phyloP scores from a whole-genome alignment of 2,329 filamentous ascomycete genomes.

The Immersiporthe knoxdaviesiana region DNA sequence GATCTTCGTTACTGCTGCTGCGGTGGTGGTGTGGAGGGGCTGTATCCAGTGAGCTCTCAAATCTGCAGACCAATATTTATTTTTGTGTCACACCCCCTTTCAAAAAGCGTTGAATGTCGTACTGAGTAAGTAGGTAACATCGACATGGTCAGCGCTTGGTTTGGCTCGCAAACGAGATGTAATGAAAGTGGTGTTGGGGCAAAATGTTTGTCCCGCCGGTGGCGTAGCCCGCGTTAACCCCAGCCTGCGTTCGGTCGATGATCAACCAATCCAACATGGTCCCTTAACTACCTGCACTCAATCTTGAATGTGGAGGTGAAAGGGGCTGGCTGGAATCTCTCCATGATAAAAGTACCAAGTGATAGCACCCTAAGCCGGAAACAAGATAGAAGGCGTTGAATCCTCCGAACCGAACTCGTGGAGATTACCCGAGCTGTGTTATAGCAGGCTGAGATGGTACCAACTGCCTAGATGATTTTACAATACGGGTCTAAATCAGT shows the following conservation, averaged over 20 bases:
- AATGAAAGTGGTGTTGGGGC: background rate
- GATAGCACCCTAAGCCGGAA: background rate
- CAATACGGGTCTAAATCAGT: background rate
- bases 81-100: background rate
- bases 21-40: background rate
- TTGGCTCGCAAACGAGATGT: background rate
- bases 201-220: background rate
- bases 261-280: too few species aligned
- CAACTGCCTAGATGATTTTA: background rate
- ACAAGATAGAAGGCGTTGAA: background rate
- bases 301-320: background rate
- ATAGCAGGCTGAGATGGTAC: background rate
- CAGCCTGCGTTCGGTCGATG: background rate
- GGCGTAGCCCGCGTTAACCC: background rate
- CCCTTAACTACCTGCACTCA: background rate
- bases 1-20: background rate
- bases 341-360: background rate
- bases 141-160: background rate
- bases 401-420: background rate
- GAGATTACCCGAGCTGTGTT: background rate
- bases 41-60: background rate
- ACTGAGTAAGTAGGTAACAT: background rate
- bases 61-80: background rate
- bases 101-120: background rate
- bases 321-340: background rate